Conservation (phyloP, 768 basidiomycete species). For the Trametes maxima region DNA sequence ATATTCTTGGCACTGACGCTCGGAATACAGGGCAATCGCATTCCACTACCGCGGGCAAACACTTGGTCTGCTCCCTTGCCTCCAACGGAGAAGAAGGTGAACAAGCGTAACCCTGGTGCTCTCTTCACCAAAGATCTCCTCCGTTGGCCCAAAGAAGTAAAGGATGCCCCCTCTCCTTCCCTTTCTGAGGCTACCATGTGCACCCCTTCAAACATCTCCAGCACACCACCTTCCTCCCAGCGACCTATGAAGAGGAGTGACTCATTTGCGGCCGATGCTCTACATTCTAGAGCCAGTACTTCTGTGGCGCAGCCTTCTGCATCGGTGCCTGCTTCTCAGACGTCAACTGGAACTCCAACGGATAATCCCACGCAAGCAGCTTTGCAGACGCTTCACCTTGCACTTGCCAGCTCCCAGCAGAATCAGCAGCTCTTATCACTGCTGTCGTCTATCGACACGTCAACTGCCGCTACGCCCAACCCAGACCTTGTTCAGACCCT, state of each 20-base stretch:
- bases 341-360: neutral
- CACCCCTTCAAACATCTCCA: neutral
- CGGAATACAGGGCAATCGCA: neutral
- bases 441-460: conserved; percentile 33
- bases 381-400: conserved; percentile 20
- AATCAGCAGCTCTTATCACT: conserved; percentile 33
- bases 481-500: conserved; percentile 51
- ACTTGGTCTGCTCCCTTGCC: neutral
- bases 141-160: conserved; percentile 5
- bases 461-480: conserved; percentile 33
- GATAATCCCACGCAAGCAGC: conserved; percentile 7
- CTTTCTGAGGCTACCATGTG: neutral
- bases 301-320: too few relatives aligned
- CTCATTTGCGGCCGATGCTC: neutral
- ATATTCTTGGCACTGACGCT: neutral
- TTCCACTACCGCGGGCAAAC: conserved; percentile 8
- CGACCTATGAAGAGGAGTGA: neutral
- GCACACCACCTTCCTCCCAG: neutral
- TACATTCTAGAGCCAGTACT: too few relatives aligned
- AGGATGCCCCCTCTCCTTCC: neutral
- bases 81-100: conserved; percentile 6
- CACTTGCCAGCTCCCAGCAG: conserved; percentile 23
- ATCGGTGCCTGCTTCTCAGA: neutral
- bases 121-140: conserved; percentile 13
- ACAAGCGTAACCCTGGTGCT: conserved; percentile 1